These are phyloP conservation scores for Phialemonium atrogriseum DNA, from an alignment of 2,329 filamentous ascomycete genomes.

Conservation along the genomic window DNA sequence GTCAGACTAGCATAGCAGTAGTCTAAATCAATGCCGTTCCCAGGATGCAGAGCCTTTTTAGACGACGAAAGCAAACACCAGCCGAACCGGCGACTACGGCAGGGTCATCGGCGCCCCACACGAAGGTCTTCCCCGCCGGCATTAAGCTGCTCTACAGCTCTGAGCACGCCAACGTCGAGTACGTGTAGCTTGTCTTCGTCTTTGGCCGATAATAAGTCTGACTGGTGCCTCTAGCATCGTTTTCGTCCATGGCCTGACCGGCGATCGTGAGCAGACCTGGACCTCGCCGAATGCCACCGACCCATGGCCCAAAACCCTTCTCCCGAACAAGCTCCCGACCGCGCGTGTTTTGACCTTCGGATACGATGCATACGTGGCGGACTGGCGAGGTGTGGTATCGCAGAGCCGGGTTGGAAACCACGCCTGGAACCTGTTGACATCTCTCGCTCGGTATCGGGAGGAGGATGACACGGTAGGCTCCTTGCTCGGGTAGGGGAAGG, in stretches of 20 bases:
- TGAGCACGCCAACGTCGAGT: slow-evolving; percentile 8
- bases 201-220: neutral
- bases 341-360: slow-evolving; percentile 22
- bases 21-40: too few species aligned
- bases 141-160: slow-evolving; percentile 9
- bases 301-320: slow-evolving; percentile 21
- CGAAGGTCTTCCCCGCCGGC: slow-evolving; percentile 9
- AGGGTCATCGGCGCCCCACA: too few species aligned
- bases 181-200: slow-evolving; percentile 6
- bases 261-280: slow-evolving; percentile 23
- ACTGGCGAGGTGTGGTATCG: slow-evolving; percentile 17
- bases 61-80: too few species aligned
- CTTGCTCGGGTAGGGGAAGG: neutral
- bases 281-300: slow-evolving; percentile 13
- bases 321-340: slow-evolving; percentile 17
- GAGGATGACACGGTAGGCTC: slow-evolving; percentile 16
- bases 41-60: too few species aligned
- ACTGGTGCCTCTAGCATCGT: slow-evolving; percentile 12
- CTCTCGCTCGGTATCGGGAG: slow-evolving; percentile 16
- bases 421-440: slow-evolving; percentile 18
- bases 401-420: slow-evolving; percentile 20
- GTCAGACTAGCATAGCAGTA: too few species aligned
- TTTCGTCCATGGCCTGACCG: slow-evolving; percentile 26
- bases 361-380: slow-evolving; percentile 21
- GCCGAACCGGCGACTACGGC: too few species aligned